Base-by-base conservation (phyloP, 2,329 filamentous ascomycete species). In the Cercospora sp. region DNA sequence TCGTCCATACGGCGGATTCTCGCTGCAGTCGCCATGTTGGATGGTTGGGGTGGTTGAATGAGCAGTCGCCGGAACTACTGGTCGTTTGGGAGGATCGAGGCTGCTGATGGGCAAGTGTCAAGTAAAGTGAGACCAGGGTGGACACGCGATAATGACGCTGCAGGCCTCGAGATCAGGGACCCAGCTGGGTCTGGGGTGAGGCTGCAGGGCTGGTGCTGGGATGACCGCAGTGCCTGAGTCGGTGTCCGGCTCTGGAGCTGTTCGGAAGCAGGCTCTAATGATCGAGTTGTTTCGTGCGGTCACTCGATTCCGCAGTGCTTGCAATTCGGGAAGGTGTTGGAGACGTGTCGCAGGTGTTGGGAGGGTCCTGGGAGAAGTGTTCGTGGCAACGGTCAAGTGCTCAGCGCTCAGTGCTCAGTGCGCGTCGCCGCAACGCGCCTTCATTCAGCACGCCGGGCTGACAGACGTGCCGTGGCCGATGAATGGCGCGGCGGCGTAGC, bases 121-220 rank as follows among this genome's bases (percentile, higher is more conserved):
- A 58, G 61, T 57, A 64, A 28, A 36, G 40, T 9, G 13, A 18
- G 60, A 12, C 16, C 62, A 65, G 64, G 60, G 61, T 48, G 64
- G 40, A 51, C 66, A 68, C 64, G 65, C 69, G 69, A 69, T 48
- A 71, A 71, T 71, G 71, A 72, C 65, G 71, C 60, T 69, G 69
- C 69, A 69, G 45, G 69, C 64, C 58, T 65, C 69, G 64, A 68
- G 69, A 68, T 65, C 66, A 69, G 65, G 67, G 67, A 65, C 65
- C 58, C 60, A 61, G 66, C 48, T 61, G 63, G 48, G 64, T 62
- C 57, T 31, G 40, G 59, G 60, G 58, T 26, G 63, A 62, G 26
- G 45, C 61, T 64, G 60, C 60, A 64, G 60, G 67, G 67, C 61
- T 18, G 62, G 48, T 18, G 59, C 68, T 59, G 40, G 61, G 68